These are phyloP conservation scores for Coleophoma crateriformis DNA, from an alignment of 2,329 filamentous ascomycete species.

Conservation along the genomic window DNA sequence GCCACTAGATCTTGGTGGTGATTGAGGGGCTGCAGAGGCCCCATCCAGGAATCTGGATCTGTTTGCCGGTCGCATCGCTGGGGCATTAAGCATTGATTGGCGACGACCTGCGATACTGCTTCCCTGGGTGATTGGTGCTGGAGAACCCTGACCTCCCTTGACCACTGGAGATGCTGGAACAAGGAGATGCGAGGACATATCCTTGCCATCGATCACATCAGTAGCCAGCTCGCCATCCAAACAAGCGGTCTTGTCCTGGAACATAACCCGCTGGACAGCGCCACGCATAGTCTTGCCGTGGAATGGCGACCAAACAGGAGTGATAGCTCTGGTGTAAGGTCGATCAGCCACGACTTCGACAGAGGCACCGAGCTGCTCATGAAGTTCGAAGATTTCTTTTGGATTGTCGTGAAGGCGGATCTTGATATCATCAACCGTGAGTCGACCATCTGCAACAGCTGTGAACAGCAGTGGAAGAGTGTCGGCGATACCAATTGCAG, in stretches of 20 bases:
- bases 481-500: constrained; percentile 65
- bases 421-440: constrained; percentile 71
- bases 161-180: constrained; percentile 49
- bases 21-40: constrained; percentile 23
- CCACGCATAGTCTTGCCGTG: constrained; percentile 63
- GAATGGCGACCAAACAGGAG: constrained; percentile 64
- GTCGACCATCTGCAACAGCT: constrained; percentile 66
- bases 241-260: constrained; percentile 69
- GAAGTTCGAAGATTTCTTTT: constrained; percentile 75
- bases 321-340: constrained; percentile 51
- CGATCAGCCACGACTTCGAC: constrained; percentile 74
- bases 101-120: constrained; percentile 21
- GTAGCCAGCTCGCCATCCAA: constrained; percentile 61
- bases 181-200: constrained; percentile 66
- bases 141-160: constrained; percentile 35
- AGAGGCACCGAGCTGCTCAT: constrained; percentile 68
- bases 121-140: constrained; percentile 27
- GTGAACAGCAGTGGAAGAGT: constrained; percentile 70
- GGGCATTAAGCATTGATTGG: constrained; percentile 26
- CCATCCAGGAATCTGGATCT: constrained; percentile 30
- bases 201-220: constrained; percentile 56
- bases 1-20: constrained; percentile 18
- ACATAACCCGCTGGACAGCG: constrained; percentile 68
- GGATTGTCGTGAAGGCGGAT: constrained; percentile 70
- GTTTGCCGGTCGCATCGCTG: constrained; percentile 27